These are phyloP conservation scores for Aphanomyces astaci DNA, from an alignment of 352 stramenopile species.

Conservation along the genomic window DNA sequence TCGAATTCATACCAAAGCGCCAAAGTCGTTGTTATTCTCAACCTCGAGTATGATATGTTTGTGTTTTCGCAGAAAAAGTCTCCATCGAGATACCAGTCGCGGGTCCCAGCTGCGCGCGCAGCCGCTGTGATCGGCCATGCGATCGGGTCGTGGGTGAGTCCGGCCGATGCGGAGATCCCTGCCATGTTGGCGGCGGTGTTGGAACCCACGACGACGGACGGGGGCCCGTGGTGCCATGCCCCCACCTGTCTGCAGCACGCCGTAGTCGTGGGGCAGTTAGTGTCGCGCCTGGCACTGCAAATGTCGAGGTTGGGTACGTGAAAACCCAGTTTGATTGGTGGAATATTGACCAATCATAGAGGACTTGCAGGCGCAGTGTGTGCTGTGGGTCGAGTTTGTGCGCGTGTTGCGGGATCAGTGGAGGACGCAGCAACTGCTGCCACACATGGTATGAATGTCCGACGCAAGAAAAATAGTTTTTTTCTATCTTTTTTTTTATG, in stretches of 20 bases:
- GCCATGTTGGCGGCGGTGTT: not conserved
- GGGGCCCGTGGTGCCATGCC: not conserved
- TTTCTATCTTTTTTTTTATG: slow-evolving; percentile 1
- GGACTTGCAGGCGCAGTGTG: slow-evolving; percentile 59
- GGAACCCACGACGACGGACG: not conserved
- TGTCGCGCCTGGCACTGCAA: slow-evolving; percentile 54
- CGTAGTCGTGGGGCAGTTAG: slow-evolving; percentile 52
- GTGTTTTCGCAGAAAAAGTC: slow-evolving; percentile 1
- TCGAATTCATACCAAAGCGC: too few relatives aligned
- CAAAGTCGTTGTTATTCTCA: too few relatives aligned
- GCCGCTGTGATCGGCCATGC: slow-evolving; percentile 61
- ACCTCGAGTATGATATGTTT: too few relatives aligned
- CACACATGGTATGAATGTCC: slow-evolving; percentile 56
- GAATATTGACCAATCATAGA: slow-evolving; percentile 31
- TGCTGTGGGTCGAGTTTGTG: slow-evolving; percentile 81
- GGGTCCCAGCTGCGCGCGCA: slow-evolving; percentile 64
- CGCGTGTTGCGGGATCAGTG: slow-evolving; percentile 60
- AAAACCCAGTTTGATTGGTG: slow-evolving; percentile 7
- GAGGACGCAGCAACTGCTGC: slow-evolving; percentile 56
- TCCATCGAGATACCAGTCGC: slow-evolving; percentile 26
- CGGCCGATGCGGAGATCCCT: not conserved
- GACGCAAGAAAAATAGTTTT: not conserved
- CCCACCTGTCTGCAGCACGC: slow-evolving; percentile 30
- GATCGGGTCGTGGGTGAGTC: slow-evolving; percentile 34
- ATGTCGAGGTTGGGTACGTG: slow-evolving; percentile 63